Evolutionary conservation across 176 grass and related monocot genomes (phyloP).

Genomic region (bread wheat (Triticum aestivum)): IWGSC_CS_RefSeq_v2.1 NC_057805.1:436750201-436750700

Average conservation of each 20-base stretch:
- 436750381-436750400: neutral
- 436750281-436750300: neutral
- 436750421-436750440: neutral
- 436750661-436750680: no score
- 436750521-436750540: neutral
- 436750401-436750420: neutral
- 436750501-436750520: neutral
- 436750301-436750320: conserved; percentile 1
- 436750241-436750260: neutral
- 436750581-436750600: neutral
- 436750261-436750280: conserved; percentile 7
- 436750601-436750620: neutral
- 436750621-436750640: neutral
- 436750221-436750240: neutral
- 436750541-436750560: no score
- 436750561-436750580: no score
- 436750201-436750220: neutral
- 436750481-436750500: neutral
- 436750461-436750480: no score
- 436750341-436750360: neutral
- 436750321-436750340: neutral
- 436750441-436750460: neutral
- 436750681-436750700: no score
- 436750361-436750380: no score
- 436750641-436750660: no score